Base-by-base conservation (phyloP, 331 rosid genomes). In the Rhamnella rubrinervis region DNA sequence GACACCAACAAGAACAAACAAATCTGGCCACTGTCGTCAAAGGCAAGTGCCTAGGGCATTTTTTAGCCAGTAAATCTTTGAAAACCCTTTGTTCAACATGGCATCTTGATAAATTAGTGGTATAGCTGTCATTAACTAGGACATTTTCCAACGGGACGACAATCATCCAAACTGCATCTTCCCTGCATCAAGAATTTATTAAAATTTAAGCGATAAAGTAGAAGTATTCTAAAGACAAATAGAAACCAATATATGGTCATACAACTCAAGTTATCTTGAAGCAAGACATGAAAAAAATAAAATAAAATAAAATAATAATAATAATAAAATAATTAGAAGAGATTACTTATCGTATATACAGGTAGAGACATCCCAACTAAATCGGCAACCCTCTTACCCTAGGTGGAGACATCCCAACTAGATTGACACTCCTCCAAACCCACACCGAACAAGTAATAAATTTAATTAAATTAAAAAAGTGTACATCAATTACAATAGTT, bases 141-240 rank as follows among this genome's bases (percentile, higher is more conserved):
- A 91, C 99, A 75, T 91, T 86, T 85, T 95, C 99, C 86, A 95
- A 78, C 63, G 91, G 86, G 55, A 95, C 97, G 5, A 96, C 93
- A 57, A 95, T 92, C 97, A 91, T 95, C 99, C 99, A 95, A 80
- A 95, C 91, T 73, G 99, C 96, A 67, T 95, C 99, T 81, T 95
- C 97, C 68, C 99, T 95, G 89, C 65, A 81, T 26, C 77, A 81
- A 68, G 52, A 81, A 31, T 44, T 28, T 55, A 35, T 0, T 7
- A 38, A 47, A 61, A 71, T 75, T 60, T 61, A 68, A 46, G 1
- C 37, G 21, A 71, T 58, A 69, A 74, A 41, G 70, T 40, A 19
- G 37, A 60, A 55, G 37, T 55, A 28, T n/a, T 66, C 77, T 51
- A 25, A n/a, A 15, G 62, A 67, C 63, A 46, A 66, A 66, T 51